Conservation (phyloP, 768 basidiomycete genomes). For the Clathrus columnatus region DNA sequence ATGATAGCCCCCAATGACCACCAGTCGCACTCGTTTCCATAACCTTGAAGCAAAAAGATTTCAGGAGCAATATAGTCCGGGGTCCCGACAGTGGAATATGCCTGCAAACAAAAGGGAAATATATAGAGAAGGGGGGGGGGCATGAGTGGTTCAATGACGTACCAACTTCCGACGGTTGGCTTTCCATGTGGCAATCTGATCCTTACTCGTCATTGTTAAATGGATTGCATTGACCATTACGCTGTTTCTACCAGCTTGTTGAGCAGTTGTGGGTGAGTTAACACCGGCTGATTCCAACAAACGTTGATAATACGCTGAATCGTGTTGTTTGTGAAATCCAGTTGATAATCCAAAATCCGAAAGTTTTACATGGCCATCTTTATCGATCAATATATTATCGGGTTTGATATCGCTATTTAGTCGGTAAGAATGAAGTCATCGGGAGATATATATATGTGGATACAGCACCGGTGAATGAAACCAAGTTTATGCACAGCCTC, state of each 20-base stretch:
- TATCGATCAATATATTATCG: constrained; percentile 97
- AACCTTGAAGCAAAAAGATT: constrained; percentile 95
- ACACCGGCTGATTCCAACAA: constrained; percentile 62
- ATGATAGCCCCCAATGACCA: constrained; percentile 98
- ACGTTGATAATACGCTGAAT: constrained; percentile 89
- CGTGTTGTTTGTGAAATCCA: constrained; percentile 98
- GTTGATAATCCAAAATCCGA: constrained; percentile 98
- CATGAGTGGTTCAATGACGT: constrained; percentile 17
- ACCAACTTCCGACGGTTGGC: constrained; percentile 94
- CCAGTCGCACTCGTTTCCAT: constrained; percentile 98
- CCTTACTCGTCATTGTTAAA: constrained; percentile 87
- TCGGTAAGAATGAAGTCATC: not conserved
- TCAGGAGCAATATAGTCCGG: constrained; percentile 96
- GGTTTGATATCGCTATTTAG: constrained; percentile 88
- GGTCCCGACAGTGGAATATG: constrained; percentile 96
- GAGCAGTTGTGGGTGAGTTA: constrained; percentile 20
- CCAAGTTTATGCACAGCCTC: constrained; percentile 96
- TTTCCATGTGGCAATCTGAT: constrained; percentile 97
- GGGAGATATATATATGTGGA: not conserved
- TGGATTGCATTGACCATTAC: constrained; percentile 98
- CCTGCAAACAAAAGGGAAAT: constrained; percentile 35
- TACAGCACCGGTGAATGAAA: constrained; percentile 82
- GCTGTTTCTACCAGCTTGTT: constrained; percentile 71
- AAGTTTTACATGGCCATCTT: constrained; percentile 93
- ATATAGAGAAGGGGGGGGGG: not conserved